These are phyloP conservation scores for Citrullus amarus DNA, from an alignment of 306 rosid species.

Conservation along the genomic window DNA sequence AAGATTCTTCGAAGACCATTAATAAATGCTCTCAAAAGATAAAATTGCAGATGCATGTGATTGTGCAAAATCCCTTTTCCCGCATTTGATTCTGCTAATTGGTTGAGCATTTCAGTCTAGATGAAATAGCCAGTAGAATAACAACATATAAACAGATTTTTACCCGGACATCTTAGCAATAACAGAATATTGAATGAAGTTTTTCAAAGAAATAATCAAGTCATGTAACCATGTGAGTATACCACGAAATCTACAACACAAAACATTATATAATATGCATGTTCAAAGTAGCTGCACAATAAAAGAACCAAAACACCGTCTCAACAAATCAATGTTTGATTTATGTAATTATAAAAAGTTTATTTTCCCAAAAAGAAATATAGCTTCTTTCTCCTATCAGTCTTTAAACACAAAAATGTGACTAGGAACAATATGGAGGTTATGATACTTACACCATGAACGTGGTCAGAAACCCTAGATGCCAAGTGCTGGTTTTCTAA, in stretches of 20 bases:
- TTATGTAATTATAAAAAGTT: too few species aligned
- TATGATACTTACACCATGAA: constrained; percentile 36
- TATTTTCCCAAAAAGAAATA: background rate
- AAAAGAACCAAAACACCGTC: background rate
- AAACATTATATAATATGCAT: background rate
- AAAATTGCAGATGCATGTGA: background rate
- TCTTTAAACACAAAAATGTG: background rate
- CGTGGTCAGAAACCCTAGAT: constrained; percentile 30
- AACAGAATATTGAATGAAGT: background rate
- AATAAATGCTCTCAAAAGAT: background rate
- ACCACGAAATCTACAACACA: background rate
- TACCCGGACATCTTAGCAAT: background rate
- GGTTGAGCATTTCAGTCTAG: background rate
- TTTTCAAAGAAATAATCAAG: background rate
- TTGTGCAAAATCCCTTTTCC: background rate
- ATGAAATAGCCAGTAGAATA: background rate
- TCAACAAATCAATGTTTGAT: background rate
- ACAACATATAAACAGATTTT: background rate
- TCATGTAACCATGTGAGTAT: background rate
- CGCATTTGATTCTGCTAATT: background rate
- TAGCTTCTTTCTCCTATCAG: background rate
- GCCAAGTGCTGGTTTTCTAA: constrained; percentile 61
- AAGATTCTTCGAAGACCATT: constrained; percentile 2
- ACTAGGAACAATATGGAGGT: background rate
- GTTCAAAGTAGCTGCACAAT: background rate